Evolutionary conservation across 192 early-diverging fungal species (phyloP), one percentile per base, ranked within the genome.

Genomic region (Jimgerdemannia lactiflua): DNA sequence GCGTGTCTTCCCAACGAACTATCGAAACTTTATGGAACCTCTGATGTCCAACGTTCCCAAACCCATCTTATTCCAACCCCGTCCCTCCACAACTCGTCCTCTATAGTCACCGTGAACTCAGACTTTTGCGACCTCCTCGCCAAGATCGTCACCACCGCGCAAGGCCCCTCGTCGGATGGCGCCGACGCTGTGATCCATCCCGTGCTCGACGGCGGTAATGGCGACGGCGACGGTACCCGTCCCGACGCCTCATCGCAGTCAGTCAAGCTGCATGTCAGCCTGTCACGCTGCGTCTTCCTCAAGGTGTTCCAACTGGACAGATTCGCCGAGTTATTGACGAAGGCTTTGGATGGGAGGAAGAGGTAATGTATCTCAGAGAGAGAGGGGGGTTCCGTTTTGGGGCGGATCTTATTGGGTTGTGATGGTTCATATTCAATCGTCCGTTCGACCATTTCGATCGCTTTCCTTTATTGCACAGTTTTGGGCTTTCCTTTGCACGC

Each of bases 221-320:
- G 14, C 14, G 49, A 59, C 14, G 40, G 43, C 3, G 65, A 54
- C 11, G 39, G 39, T 4, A 39, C 17, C 42, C 42, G 19, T 42
- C 43, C 70, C 63, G 64, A 78, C 44, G 14, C 0, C 40, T 49
- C n/a, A 39, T 70, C 64, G 11, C 39, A 6, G 49, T 59, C 49
- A 59, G 14, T 59, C 49, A 59, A 72, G 18, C 63, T 82, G 29
- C 86, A 89, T 63, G 76, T 89, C 19, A 87, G 86, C 69, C 71
- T 89, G 18, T 83, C 82, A 3, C 69, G 76, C 69, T 82, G 77
- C 29, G 64, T 86, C 3, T 83, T 80, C 75, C 76, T 89, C 42
- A 89, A 87, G 74, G 80, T 81, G 42, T 81, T 80, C 75, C 86
- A 89, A 64, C 81, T 86, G 43, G 59, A 79, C 10, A 71, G 71